Evolutionary conservation across 208 protist genomes (phyloP).

Genomic region (Leishmania turanica): DNA sequence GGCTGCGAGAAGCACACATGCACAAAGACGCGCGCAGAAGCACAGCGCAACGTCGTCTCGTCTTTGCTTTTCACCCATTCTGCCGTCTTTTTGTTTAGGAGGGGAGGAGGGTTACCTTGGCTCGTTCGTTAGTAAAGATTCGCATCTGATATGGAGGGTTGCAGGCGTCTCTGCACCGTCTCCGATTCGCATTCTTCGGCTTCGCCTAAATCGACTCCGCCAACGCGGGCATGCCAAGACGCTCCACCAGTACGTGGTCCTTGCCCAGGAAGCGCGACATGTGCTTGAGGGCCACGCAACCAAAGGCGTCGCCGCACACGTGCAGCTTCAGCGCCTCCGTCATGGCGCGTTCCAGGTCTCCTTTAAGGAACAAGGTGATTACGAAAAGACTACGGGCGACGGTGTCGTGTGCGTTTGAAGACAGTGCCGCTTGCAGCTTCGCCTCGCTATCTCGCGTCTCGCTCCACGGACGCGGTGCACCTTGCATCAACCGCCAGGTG

Average conservation of each 20-base stretch:
- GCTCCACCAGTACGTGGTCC: conserved; percentile 53
- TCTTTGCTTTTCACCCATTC: neutral
- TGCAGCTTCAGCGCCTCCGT: conserved; percentile 87
- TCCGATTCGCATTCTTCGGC: neutral
- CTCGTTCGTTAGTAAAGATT: no score
- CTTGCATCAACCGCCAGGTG: conserved; percentile 42
- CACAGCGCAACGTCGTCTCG: neutral
- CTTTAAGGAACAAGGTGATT: conserved; percentile 79
- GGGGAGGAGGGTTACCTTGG: neutral
- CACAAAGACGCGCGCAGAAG: neutral
- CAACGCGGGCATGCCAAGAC: conserved; percentile 27
- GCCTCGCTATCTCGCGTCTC: conserved; percentile 60
- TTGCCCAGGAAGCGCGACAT: conserved; percentile 64
- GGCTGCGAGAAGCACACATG: neutral
- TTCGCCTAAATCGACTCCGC: neutral
- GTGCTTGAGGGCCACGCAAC: conserved; percentile 53
- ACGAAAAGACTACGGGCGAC: conserved; percentile 59
- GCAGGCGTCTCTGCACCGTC: neutral
- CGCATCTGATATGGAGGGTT: neutral
- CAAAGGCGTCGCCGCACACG: conserved; percentile 46
- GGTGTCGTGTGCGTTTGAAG: conserved; percentile 39
- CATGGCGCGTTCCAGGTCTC: conserved; percentile 82
- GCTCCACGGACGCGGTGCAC: conserved; percentile 45
- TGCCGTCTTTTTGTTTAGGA: neutral
- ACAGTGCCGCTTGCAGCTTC: conserved; percentile 44